phyloP scores from a whole-genome alignment of 192 early-diverging fungal species.

The Coemansia erecta region DNA sequence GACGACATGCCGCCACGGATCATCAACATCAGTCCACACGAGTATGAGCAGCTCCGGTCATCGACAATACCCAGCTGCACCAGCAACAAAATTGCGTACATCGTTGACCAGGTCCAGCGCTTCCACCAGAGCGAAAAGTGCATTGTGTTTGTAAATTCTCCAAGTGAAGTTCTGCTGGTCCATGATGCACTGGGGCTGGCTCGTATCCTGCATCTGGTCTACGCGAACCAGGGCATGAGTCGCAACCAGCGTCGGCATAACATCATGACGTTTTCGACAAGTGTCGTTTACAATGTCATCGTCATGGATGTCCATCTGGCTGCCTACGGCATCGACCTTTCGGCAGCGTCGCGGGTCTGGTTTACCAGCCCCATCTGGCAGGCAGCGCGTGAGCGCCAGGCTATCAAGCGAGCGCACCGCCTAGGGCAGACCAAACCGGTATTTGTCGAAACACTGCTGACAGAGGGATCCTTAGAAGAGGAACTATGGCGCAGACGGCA shows the following conservation, averaged over 20 bases:
- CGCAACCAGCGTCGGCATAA: conserved; percentile 45
- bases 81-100: conserved; percentile 40
- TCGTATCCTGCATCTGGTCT: conserved; percentile 39
- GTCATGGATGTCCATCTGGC: conserved; percentile 55
- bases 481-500: conserved; percentile 41
- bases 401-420: conserved; percentile 83
- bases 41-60: conserved; percentile 23
- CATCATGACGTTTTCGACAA: conserved; percentile 51
- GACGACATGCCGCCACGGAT: conserved; percentile 34
- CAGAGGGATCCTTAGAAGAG: conserved; percentile 40
- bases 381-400: conserved; percentile 70
- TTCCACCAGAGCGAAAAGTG: conserved; percentile 42
- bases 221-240: conserved; percentile 38
- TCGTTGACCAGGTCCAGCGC: conserved; percentile 22
- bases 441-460: conserved; percentile 42
- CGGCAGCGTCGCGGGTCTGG: conserved; percentile 68
- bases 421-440: conserved; percentile 63
- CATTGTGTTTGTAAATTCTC: conserved; percentile 43
- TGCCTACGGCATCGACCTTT: conserved; percentile 78
- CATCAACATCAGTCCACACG: conserved; percentile 29
- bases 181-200: conserved; percentile 38
- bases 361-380: conserved; percentile 75
- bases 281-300: conserved; percentile 41
- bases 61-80: conserved; percentile 13
- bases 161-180: conserved; percentile 18